Percentiles rank a stretch among this genome's conserved stretches.
These are phyloP conservation scores for Diaporthe aspalathi DNA, from an alignment of 2,329 filamentous ascomycete genomes.

Conservation along the genomic window DNA sequence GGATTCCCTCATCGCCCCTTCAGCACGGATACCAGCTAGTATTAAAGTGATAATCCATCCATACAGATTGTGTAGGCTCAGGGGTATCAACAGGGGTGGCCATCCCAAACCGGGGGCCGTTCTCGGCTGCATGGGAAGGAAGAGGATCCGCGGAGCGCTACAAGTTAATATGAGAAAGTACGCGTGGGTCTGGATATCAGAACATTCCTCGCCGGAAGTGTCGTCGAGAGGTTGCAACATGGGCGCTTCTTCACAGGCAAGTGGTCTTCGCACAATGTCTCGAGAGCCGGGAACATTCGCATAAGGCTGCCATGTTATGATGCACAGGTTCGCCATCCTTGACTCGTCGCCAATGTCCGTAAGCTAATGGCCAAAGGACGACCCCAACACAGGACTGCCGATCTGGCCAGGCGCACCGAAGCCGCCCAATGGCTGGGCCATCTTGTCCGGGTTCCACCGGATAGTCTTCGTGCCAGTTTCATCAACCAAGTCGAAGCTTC, in stretches of 20 bases:
- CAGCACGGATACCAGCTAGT: constrained; percentile 31
- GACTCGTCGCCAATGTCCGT: background rate
- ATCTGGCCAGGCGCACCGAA: constrained; percentile 75
- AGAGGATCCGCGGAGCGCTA: background rate
- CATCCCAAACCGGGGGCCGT: background rate
- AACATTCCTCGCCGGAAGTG: background rate
- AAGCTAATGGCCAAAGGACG: constrained; percentile 47
- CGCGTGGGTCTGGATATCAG: background rate
- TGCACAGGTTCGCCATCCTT: constrained; percentile 38
- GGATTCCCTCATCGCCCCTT: background rate
- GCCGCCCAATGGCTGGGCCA: constrained; percentile 53
- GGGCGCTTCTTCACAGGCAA: constrained; percentile 4
- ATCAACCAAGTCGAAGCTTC: constrained; percentile 79
- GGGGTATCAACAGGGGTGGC: constrained; percentile 2
- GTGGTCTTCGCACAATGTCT: background rate
- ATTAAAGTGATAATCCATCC: constrained; percentile 34
- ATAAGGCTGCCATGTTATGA: constrained; percentile 10
- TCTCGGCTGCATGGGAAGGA: background rate
- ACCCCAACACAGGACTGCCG: constrained; percentile 70
- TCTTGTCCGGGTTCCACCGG: constrained; percentile 59
- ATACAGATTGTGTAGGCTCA: constrained; percentile 26
- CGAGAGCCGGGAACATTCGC: background rate
- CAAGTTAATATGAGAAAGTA: background rate
- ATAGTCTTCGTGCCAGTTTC: constrained; percentile 60
- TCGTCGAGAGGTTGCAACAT: background rate